Evolutionary conservation across 495 filamentous ascomycete genomes (phyloP).

Genomic region (Geoglossum glabrum): DNA sequence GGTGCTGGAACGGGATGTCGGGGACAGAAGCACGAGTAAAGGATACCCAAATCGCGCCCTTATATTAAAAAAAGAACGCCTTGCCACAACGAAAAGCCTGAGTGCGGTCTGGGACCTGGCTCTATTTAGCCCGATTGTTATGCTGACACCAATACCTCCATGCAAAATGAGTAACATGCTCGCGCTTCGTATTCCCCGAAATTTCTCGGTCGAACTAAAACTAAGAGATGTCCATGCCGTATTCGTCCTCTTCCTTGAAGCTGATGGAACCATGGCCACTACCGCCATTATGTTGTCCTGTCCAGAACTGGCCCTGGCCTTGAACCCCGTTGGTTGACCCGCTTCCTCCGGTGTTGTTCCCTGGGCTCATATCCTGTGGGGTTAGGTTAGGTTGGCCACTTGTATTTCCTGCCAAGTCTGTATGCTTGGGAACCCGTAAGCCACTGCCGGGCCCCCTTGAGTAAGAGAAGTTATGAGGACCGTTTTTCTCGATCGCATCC

Average conservation of each 20-base stretch:
- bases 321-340: slow-evolving; percentile 31
- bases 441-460: slow-evolving; percentile 66
- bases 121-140: background rate
- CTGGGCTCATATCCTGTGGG: slow-evolving; percentile 51
- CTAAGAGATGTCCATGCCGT: slow-evolving; percentile 58
- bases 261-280: slow-evolving; percentile 30
- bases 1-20: too few relatives aligned
- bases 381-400: slow-evolving; percentile 23
- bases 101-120: background rate
- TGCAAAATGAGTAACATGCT: background rate
- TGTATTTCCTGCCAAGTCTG: slow-evolving; percentile 61
- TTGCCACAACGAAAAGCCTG: background rate
- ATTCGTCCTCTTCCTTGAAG: slow-evolving; percentile 89
- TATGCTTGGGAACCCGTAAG: slow-evolving; percentile 79
- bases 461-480: slow-evolving; percentile 53
- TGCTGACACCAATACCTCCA: background rate
- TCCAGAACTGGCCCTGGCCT: slow-evolving; percentile 46
- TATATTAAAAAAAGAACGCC: background rate
- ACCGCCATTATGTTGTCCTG: slow-evolving; percentile 33
- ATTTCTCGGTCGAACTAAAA: background rate
- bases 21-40: background rate
- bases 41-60: background rate
- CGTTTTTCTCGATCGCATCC: slow-evolving; percentile 63
- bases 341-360: slow-evolving; percentile 37
- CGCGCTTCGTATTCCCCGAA: background rate